A percentile compares a stretch with the other conserved stretches of the same genome.
Evolutionary conservation across 2,329 filamentous ascomycete genomes (phyloP).

Genomic region (Domatiomyces globalis): DNA sequence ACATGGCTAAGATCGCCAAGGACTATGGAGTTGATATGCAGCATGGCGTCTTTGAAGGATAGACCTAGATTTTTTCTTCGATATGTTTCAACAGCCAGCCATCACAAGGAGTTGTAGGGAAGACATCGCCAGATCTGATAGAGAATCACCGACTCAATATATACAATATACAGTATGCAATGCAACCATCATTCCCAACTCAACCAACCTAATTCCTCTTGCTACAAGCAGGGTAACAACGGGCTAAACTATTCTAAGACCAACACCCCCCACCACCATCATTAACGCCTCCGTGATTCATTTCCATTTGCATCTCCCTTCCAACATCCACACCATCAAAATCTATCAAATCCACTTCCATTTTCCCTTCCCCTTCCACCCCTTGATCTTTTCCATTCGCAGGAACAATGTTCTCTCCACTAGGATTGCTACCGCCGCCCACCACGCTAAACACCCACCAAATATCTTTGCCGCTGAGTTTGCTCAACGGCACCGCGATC

Average conservation of each 20-base stretch:
- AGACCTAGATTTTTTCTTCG: constrained; percentile 1
- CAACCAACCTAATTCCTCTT: neutral
- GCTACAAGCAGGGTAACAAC: too few relatives aligned
- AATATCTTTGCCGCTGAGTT: neutral
- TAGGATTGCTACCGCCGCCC: neutral
- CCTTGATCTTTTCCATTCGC: neutral
- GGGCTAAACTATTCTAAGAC: neutral
- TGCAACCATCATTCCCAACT: neutral
- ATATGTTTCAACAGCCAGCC: neutral
- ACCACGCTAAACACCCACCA: neutral
- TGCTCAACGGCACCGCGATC: neutral
- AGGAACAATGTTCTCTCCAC: neutral
- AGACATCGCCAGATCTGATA: neutral
- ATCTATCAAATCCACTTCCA: neutral
- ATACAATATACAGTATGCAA: too few relatives aligned
- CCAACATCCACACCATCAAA: neutral
- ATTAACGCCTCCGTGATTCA: neutral
- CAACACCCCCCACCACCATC: neutral
- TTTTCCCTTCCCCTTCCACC: neutral
- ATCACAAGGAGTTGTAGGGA: too few relatives aligned
- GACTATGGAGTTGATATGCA: constrained; percentile 86
- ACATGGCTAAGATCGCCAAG: constrained; percentile 76
- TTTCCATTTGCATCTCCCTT: neutral
- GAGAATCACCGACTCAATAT: neutral
- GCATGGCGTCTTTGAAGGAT: constrained; percentile 79